phyloP scores from a whole-genome alignment of 2,329 filamentous ascomycete species.

The Aschersonia sp. region DNA sequence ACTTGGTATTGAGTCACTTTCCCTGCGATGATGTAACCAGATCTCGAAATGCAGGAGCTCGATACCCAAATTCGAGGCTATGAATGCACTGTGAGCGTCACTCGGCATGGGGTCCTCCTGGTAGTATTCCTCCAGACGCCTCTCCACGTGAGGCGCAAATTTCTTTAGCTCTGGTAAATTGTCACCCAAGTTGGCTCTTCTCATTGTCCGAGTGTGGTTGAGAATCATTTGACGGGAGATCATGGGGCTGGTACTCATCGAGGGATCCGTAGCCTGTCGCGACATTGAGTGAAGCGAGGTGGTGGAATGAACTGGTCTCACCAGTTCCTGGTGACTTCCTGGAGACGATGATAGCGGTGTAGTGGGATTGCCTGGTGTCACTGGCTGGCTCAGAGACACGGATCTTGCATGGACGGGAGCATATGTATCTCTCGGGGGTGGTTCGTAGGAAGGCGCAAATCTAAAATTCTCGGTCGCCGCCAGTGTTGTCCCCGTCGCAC shows the following conservation, averaged over 20 bases:
- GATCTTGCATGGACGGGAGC: background rate
- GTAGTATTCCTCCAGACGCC: slow-evolving; percentile 38
- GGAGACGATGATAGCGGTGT: slow-evolving; percentile 10
- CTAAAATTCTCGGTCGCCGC: slow-evolving; percentile 6
- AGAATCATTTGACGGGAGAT: slow-evolving; percentile 26
- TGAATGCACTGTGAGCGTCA: slow-evolving; percentile 33
- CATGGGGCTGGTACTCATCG: slow-evolving; percentile 7
- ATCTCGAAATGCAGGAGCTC: slow-evolving; percentile 35
- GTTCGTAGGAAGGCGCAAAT: background rate
- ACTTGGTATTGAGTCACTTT: slow-evolving; percentile 29
- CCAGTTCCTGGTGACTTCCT: slow-evolving; percentile 6
- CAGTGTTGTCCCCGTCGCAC: slow-evolving; percentile 19
- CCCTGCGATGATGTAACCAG: slow-evolving; percentile 40
- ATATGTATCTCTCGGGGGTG: background rate
- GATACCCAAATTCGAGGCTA: slow-evolving; percentile 38
- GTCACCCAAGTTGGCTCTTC: slow-evolving; percentile 22
- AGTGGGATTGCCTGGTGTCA: slow-evolving; percentile 7
- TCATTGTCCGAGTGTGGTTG: slow-evolving; percentile 28
- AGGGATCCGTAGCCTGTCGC: slow-evolving; percentile 9
- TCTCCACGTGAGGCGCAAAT: slow-evolving; percentile 33
- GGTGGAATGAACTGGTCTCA: slow-evolving; percentile 10
- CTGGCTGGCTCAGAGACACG: slow-evolving; percentile 7
- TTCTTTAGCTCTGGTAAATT: slow-evolving; percentile 26
- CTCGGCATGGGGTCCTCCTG: slow-evolving; percentile 30
- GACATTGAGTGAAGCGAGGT: slow-evolving; percentile 10